Base-by-base conservation (phyloP, 495 filamentous ascomycete genomes). In the Neurospora pannonica region DNA sequence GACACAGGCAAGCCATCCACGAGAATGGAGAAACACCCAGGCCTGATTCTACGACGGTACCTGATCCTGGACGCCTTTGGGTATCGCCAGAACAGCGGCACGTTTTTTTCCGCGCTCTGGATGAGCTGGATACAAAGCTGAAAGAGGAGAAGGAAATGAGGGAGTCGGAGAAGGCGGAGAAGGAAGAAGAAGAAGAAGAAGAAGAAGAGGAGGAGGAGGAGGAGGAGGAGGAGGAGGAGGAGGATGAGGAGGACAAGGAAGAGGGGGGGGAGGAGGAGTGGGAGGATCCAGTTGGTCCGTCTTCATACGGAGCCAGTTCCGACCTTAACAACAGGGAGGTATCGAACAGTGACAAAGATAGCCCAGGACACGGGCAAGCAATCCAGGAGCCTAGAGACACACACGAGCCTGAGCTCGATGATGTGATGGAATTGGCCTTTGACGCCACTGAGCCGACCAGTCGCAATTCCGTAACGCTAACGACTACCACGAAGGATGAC, bases 141-240 rank as follows among this genome's bases (percentile, higher is more conserved):
- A 88, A 88, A 82, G 76, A 89, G 89, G 77, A 90, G 85, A 75
- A 89, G 88, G 70, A 90, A 40, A 17, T 88, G 6, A 86, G 17
- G 40, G 6, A 86, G 2, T 88, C 88, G 87, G 86, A 89, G 1
- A 89, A 40, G 13, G 38, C 13, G 77, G 7, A 90, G 84, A 15
- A 90, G 82, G 84, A 89, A 85, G 2, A 85, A 79, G 71, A 89
- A 83, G 11, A 88, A 84, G 72, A 90, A 74, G 0, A 88, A 89
- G 1, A 88, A 89, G 76, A 90, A 87, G 11, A 89, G 84, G 6
- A 36, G 34, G 34, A 6, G 34, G 4, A 36, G 3, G 34, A 36
- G 34, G 34, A 36, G 3, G 34, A 36, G 4, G 34, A 36, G 4
- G 2, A 36, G 3, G 3, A 36, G 4, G 34, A 36, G 4, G 34